Base-by-base conservation (phyloP, 1,284 basidiomycete genomes). In the Ganoderma meredithae region DNA sequence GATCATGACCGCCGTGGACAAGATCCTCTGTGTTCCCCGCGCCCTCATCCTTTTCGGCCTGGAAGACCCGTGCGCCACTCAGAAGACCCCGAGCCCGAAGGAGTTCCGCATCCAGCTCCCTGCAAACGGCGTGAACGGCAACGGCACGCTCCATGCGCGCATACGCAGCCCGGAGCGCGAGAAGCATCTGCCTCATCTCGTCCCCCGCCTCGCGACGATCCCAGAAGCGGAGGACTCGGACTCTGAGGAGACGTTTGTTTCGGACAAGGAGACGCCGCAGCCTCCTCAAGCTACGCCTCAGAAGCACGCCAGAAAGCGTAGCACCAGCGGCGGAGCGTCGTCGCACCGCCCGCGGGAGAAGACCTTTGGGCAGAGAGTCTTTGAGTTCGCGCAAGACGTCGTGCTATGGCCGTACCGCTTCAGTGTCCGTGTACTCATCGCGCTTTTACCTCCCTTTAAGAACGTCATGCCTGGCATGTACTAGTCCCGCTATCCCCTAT, bases 201-300 rank as follows among this genome's bases (percentile, higher is more conserved):
- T 66, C 60, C 73, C 78, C 27, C 75, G 75, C 15, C 76, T 80
- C 22, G 75, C 75, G 19, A 79, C 78, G 0, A 80, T 80, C 41
- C 78, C 76, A n/a, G 79, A 80, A 62, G 76, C 74, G 8, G 74
- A 72, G 5, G 70, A 76, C 68, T 76, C 77, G 7, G 74, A 78
- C 61, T 79, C 76, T 3, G 78, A 79, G 25, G 78, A 73, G 25
- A 79, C 78, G 39, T 79, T 76, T 68, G 77, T 79, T 61, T 76
- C 78, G 10, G 78, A 77, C 52, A 72, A 70, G 62, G 76, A 75
- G 7, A 55, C 62, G 53, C 49, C 56, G 1, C 52, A 33, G 5
- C 53, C 56, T 0, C 53, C 56, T 1, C 27, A 43, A 25, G 62
- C 15, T 40, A n/a, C n/a, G 22, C 27, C 60, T 33, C 69, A 60